A percentile compares a stretch with the other conserved stretches of the same genome.
These are phyloP conservation scores for Cicer yamashitae DNA, from an alignment of 306 rosid species.

Conservation along the genomic window DNA sequence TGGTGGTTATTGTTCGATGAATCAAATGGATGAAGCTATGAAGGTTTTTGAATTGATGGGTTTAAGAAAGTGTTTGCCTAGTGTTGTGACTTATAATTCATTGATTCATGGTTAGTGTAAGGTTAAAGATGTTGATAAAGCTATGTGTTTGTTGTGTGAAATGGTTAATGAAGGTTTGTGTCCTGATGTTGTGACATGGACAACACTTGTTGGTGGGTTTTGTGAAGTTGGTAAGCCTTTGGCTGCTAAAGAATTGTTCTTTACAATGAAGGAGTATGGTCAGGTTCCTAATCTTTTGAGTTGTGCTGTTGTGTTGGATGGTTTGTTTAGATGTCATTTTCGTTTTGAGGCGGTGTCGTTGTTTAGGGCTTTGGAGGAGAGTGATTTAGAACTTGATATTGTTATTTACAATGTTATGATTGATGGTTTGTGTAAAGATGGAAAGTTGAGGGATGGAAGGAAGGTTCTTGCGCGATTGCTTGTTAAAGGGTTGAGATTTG, in stretches of 20 bases:
- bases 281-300: conserved; percentile 45
- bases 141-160: conserved; percentile 41
- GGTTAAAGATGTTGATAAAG: conserved; percentile 40
- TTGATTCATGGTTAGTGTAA: conserved; percentile 45
- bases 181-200: conserved; percentile 47
- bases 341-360: conserved; percentile 42
- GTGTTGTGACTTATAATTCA: conserved; percentile 41
- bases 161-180: conserved; percentile 45
- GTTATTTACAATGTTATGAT: conserved; percentile 46
- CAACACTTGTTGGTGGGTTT: conserved; percentile 43
- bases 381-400: conserved; percentile 42
- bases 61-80: conserved; percentile 22
- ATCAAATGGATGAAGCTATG: conserved; percentile 43
- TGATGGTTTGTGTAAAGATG: conserved; percentile 44
- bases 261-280: conserved; percentile 32
- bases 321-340: conserved; percentile 40
- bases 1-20: conserved; percentile 44
- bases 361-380: conserved; percentile 43
- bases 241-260: conserved; percentile 49
- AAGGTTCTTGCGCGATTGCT: conserved; percentile 34
- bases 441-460: conserved; percentile 41
- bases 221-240: conserved; percentile 39
- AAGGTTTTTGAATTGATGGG: conserved; percentile 43
- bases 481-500: conserved; percentile 43
- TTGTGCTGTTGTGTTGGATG: conserved; percentile 43